phyloP scores from a whole-genome alignment of 2,329 filamentous ascomycete genomes.

The Teratosphaeria gauchensis region DNA sequence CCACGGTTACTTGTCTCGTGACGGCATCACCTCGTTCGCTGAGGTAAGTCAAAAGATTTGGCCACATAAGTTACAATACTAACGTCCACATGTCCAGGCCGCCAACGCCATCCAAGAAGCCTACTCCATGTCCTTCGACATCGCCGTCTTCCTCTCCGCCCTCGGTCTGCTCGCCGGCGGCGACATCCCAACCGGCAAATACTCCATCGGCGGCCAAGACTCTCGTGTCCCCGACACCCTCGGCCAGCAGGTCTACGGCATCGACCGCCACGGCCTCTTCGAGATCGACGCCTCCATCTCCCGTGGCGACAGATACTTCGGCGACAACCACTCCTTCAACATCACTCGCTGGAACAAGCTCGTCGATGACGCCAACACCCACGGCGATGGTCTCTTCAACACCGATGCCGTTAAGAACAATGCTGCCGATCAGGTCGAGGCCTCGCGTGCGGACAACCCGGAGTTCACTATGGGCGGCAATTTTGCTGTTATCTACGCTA shows the following conservation, averaged over 20 bases:
- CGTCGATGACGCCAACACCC: conserved; percentile 9
- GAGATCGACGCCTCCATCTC: conserved; percentile 20
- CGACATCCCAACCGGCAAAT: conserved; percentile 17
- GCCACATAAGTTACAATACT: neutral
- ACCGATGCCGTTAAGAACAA: conserved; percentile 10
- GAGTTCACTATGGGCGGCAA: conserved; percentile 10
- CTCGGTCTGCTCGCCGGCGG: conserved; percentile 18
- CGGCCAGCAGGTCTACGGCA: conserved; percentile 13
- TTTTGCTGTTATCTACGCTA: conserved; percentile 11
- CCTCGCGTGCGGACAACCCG: conserved; percentile 9
- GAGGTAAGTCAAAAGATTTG: conserved; percentile 11
- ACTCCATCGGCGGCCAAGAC: conserved; percentile 15
- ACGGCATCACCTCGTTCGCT: conserved; percentile 13
- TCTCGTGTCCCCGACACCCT: conserved; percentile 15
- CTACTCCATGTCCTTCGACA: conserved; percentile 15
- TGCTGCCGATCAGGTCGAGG: conserved; percentile 7
- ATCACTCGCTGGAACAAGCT: conserved; percentile 13
- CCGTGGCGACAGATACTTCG: conserved; percentile 17
- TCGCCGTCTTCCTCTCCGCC: conserved; percentile 15
- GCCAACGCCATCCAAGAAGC: conserved; percentile 17
- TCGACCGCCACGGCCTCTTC: conserved; percentile 18
- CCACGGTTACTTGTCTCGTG: conserved; percentile 4
- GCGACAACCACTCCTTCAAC: conserved; percentile 18
- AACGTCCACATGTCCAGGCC: conserved; percentile 11
- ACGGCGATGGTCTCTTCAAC: conserved; percentile 13